Evolutionary conservation across 2,329 filamentous ascomycete genomes (phyloP).

Genomic region (Dothistroma septosporum): DNA sequence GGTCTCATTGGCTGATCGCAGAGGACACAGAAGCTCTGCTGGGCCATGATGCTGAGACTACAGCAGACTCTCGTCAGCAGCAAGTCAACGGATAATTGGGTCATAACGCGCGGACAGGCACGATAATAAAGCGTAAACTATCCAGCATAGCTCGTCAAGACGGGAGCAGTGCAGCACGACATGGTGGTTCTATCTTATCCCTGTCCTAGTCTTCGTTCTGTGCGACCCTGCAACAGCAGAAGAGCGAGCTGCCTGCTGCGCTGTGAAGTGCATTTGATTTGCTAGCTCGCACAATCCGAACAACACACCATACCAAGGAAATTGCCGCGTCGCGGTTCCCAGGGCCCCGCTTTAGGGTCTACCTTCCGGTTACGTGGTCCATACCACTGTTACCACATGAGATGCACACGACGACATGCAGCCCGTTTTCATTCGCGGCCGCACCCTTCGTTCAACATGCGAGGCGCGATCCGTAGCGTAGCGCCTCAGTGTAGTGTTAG

Average conservation of each 20-base stretch:
- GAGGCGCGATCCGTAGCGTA: neutral
- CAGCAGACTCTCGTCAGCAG: no score
- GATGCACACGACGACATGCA: neutral
- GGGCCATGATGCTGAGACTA: no score
- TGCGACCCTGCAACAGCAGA: neutral
- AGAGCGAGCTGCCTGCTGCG: no score
- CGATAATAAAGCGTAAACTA: neutral
- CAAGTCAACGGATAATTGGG: no score
- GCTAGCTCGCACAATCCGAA: neutral
- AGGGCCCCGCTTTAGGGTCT: no score
- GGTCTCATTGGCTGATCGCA: no score
- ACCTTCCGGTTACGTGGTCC: neutral
- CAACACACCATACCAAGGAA: no score
- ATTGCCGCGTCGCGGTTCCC: no score
- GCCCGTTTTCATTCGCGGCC: neutral
- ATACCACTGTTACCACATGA: neutral
- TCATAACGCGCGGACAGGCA: no score
- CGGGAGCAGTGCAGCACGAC: neutral
- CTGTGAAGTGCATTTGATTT: no score
- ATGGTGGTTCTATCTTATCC: neutral
- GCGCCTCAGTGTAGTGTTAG: neutral
- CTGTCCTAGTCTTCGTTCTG: neutral
- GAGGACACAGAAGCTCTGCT: no score
- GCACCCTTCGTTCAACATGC: neutral
- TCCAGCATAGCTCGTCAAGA: neutral